Evolutionary conservation across 345 rosid genomes (phyloP).

Genomic region (Eucalyptus globulus): DNA sequence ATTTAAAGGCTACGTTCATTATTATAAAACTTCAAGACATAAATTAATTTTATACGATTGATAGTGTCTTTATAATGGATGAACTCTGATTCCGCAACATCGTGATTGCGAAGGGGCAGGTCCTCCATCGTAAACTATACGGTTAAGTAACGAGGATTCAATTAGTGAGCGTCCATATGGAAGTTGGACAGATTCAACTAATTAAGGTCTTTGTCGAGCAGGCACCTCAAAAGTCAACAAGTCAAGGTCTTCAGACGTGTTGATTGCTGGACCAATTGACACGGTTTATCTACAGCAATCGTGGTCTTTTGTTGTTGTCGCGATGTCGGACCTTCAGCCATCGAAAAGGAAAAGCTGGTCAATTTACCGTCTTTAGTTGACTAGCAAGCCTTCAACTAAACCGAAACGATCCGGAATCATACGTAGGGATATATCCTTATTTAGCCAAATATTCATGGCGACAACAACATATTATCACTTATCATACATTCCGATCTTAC

Average conservation of each 20-base stretch:
- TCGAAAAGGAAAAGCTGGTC: background rate
- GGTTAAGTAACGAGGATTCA: background rate
- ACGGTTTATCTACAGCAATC: background rate
- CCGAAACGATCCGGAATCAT: background rate
- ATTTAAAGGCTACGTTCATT: background rate
- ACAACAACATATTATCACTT: background rate
- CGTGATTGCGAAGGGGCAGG: background rate
- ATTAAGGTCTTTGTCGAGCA: background rate
- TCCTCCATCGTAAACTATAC: background rate
- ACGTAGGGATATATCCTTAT: background rate
- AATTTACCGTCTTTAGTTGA: accelerated
- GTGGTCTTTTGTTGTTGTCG: too few relatives aligned
- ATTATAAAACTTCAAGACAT: background rate
- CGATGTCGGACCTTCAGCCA: background rate
- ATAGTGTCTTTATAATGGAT: background rate
- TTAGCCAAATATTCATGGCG: background rate
- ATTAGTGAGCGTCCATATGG: background rate
- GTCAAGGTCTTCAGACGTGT: background rate
- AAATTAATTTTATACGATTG: background rate
- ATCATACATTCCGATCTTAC: background rate
- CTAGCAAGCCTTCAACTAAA: background rate
- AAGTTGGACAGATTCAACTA: background rate
- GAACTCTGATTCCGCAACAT: background rate
- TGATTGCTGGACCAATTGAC: background rate
- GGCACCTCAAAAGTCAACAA: background rate